Conservation (phyloP, 225 moss, liverwort and hornwort species). For the Pseudisothecium myosuroides region DNA sequence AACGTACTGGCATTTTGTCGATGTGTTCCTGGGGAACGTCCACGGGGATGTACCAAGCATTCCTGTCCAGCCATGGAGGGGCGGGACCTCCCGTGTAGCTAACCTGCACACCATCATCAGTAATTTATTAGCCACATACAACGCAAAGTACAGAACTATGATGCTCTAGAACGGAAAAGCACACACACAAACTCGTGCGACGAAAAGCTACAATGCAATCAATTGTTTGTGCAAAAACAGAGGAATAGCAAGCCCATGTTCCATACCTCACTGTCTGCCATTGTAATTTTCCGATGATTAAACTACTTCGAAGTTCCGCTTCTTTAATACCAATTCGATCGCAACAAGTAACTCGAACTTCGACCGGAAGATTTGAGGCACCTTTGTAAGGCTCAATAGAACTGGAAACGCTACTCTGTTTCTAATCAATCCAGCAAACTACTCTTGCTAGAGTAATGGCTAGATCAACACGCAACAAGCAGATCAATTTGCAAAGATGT, state of each 20-base stretch:
- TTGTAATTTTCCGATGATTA: neutral
- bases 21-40: slow-evolving; percentile 24
- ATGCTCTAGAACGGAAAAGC: neutral
- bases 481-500: neutral
- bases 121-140: neutral
- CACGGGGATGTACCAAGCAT: slow-evolving; percentile 39
- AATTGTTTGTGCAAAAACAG: neutral
- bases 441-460: neutral
- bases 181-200: neutral
- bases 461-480: neutral
- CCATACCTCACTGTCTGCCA: slow-evolving; percentile 21
- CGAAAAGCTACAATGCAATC: neutral
- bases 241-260: neutral
- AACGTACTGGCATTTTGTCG: slow-evolving; percentile 33
- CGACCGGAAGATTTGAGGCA: neutral
- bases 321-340: neutral
- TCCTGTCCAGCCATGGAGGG: slow-evolving; percentile 41
- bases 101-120: slow-evolving; percentile 5
- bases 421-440: neutral
- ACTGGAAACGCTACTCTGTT: neutral
- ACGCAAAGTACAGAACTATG: no score
- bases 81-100: slow-evolving; percentile 28
- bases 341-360: neutral
- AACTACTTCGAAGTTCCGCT: neutral
- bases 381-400: neutral